A percentile compares a stretch with the other conserved stretches of the same genome.
These are phyloP conservation scores for Lachancea nothofagi DNA, from an alignment of 805 yeast species.

Conservation along the genomic window DNA sequence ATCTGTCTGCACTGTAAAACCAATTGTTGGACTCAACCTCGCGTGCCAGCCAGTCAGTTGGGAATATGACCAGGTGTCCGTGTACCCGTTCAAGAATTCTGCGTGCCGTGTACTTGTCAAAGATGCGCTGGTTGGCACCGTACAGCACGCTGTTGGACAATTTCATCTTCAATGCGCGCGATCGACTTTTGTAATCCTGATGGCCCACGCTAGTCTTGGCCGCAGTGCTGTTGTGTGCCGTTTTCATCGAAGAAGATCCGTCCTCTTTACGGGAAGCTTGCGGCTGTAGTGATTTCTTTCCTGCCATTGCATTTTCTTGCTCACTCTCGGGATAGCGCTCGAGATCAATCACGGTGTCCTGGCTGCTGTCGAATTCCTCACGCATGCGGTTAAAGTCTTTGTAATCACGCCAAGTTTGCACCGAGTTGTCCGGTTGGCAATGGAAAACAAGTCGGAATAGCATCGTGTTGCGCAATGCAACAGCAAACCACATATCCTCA, in stretches of 20 bases:
- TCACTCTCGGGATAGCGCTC: conserved; percentile 15
- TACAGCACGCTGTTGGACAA: conserved; percentile 28
- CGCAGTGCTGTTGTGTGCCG: conserved; percentile 1
- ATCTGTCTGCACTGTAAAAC: conserved; percentile 89
- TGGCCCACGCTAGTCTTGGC: not conserved
- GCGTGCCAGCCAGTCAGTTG: conserved; percentile 80
- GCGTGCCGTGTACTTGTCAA: conserved; percentile 73
- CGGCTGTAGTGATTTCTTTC: not conserved
- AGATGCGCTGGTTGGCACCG: conserved; percentile 43
- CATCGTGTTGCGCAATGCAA: conserved; percentile 77
- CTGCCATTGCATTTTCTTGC: not conserved
- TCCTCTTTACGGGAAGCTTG: conserved; percentile 3
- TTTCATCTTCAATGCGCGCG: conserved; percentile 26
- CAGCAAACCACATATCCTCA: conserved; percentile 78
- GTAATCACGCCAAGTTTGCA: conserved; percentile 85
- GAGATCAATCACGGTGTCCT: conserved; percentile 27
- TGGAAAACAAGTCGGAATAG: conserved; percentile 82
- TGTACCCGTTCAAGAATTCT: conserved; percentile 62
- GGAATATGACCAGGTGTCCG: conserved; percentile 89
- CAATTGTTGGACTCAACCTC: conserved; percentile 91
- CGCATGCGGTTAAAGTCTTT: conserved; percentile 59
- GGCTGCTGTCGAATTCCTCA: conserved; percentile 45
- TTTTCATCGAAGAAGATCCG: not conserved
- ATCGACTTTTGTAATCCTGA: conserved; percentile 11
- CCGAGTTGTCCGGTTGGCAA: conserved; percentile 91